Percentiles rank a stretch among this genome's conserved stretches.
These are phyloP conservation scores for Begonia fuchsioides DNA, from an alignment of 306 rosid genomes.

Conservation along the genomic window DNA sequence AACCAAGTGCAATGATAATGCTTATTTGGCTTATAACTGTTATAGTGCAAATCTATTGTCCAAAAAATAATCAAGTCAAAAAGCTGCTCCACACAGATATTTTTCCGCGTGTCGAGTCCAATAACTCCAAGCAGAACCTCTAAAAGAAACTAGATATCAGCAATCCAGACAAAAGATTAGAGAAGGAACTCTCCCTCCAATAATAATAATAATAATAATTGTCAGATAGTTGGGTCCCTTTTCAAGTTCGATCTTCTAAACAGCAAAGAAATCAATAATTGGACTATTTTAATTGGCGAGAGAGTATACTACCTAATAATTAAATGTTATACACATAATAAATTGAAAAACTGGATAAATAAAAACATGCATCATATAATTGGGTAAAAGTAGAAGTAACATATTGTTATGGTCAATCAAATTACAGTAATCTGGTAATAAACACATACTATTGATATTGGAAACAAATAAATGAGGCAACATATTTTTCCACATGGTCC, in stretches of 20 bases:
- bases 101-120: background rate
- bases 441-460: too few relatives aligned
- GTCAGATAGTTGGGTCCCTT: slow-evolving; percentile 7
- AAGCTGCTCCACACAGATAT: background rate
- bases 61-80: background rate
- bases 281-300: too few relatives aligned
- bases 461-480: slow-evolving; percentile 9
- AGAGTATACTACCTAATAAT: too few relatives aligned
- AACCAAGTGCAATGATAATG: background rate
- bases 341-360: too few relatives aligned
- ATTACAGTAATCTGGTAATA: too few relatives aligned
- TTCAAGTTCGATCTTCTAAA: too few relatives aligned
- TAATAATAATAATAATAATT: slow-evolving; percentile 2
- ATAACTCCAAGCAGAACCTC: background rate
- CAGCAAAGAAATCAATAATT: too few relatives aligned
- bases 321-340: too few relatives aligned
- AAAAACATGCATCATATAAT: too few relatives aligned
- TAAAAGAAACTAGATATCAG: slow-evolving; percentile 3
- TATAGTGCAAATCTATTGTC: background rate
- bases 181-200: slow-evolving; percentile 7
- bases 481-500: slow-evolving; percentile 28
- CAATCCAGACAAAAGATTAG: slow-evolving; percentile 21
- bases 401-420: too few relatives aligned
- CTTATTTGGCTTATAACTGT: background rate
- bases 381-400: too few relatives aligned